Base-by-base conservation (phyloP, 208 protist species). In the Phytomonas francai region DNA sequence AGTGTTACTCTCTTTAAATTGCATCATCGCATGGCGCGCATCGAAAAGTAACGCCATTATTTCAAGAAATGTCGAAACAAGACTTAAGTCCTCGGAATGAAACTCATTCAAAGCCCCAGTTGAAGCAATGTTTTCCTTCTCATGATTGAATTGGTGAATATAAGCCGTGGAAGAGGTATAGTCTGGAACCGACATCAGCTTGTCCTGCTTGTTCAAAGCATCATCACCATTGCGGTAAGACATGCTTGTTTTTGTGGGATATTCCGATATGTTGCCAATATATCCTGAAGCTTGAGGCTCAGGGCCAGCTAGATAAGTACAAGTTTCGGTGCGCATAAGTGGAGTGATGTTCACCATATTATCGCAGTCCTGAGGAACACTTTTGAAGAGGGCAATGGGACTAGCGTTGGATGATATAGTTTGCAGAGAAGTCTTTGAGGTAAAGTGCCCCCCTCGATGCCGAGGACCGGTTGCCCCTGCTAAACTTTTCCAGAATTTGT, bases 11-110 rank as follows among this genome's bases (percentile, higher is more conserved):
- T 87, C 76, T 33, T 77, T 74, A 67, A 92, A 92, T 51, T 78
- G 71, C 68, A 92, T 82, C 3, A 92, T 76, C 34, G 68, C 68
- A 25, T 71, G 51, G n/a, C 85, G 83, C 16, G 77, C 58, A 3
- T 68, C 67, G 58, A 87, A 30, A 60, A 90, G 60, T 34, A 76
- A 61, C 25, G 59, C 32, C 65, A 90, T 64, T 34, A 80, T 75
- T 3, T 67, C 71, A 69, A 77, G 32, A 70, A 86, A 64, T 65
- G 73, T 64, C 31, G 25, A 0, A 74, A 74, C 27, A 51, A 74
- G 39, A 27, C 25, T 29, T 51, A 19, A 22, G 32, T 49, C 32
- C 19, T 45, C 36, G 54, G 16, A 25, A 36, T 63, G 32, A 11
- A 19, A 63, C 25, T 49, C 32, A 63, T 11, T 12, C 11, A 63